Conservation (phyloP, 148 eudicot genomes). For the Gaultheria prostrata region DNA sequence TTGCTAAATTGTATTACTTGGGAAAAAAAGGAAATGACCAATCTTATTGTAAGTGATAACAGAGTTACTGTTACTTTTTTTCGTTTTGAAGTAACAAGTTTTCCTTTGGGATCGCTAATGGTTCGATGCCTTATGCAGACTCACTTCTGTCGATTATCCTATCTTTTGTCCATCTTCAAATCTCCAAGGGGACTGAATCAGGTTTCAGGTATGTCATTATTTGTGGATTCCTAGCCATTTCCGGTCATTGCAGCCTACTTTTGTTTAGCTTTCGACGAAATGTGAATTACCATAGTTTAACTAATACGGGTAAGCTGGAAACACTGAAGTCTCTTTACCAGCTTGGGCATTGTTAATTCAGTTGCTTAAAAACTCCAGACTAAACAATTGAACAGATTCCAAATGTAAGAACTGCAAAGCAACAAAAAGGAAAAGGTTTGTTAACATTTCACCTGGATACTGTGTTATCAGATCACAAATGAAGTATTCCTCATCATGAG, state of each 20-base stretch:
- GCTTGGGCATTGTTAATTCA: neutral
- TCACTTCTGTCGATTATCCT: neutral
- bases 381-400: neutral
- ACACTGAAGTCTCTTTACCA: neutral
- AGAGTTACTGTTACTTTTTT: neutral
- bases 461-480: neutral
- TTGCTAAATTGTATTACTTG: neutral
- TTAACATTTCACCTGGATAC: neutral
- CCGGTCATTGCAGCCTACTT: neutral
- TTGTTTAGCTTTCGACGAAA: neutral
- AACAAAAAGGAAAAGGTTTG: neutral
- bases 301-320: neutral
- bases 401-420: neutral
- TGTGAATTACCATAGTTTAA: neutral
- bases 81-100: neutral
- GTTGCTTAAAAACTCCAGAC: neutral
- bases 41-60: neutral
- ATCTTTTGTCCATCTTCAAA: neutral
- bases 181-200: neutral
- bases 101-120: neutral
- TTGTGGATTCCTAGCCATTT: neutral
- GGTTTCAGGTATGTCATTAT: neutral
- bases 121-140: neutral
- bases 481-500: conserved; percentile 25
- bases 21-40: neutral